Base-by-base conservation (phyloP, 1,139 yeast species). In the Debaryomyces coudertii region DNA sequence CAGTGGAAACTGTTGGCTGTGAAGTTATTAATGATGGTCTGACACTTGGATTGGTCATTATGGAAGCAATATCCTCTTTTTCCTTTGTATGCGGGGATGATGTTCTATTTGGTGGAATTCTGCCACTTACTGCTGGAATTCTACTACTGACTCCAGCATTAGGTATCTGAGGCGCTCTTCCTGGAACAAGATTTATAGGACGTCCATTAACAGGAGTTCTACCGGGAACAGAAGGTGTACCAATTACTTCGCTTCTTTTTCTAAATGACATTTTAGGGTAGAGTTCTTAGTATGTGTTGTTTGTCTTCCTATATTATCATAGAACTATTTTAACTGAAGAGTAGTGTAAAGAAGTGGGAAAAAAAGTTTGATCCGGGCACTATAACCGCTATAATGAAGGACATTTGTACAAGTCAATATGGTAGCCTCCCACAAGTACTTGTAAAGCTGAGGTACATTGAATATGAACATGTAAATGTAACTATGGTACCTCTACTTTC, bases 11-110 rank as follows among this genome's bases (percentile, higher is more conserved):
- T 1, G 90, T 81, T 1, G 89, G 85, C 47, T 82, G 84, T 1
- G 96, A 85, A 3, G 90, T 85, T 29, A 85, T 72, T 1, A 84
- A 71, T 0, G 97, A 90, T 0, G 97, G 96, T 51, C 84, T 76
- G 1, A 87, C 73, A 2, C 87, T 90, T 0, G 83, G 82, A 56
- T 82, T 85, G 30, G 60, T 55, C 50, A 57, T 44, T 18, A 55
- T 44, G 22, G 42, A 39, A 23, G 41, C 41, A 18, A 35, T n/a
- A 20, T 54, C 53, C 27, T 50, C 50, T 38, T 51, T 51, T 16
- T 46, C 49, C 34, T 47, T 43, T 25, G 47, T 34, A 11, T 39
- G 40, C 4, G 51, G 35, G 16, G 46, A 27, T 24, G 42, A 42
- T 11, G 48, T 48, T 35, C 54, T 50, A 42, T 53, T 33, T 27